A percentile compares a stretch with the other conserved stretches of the same genome.
These are phyloP conservation scores for Mortierella sp. DNA, from an alignment of 371 early-diverging fungal genomes.

Conservation along the genomic window DNA sequence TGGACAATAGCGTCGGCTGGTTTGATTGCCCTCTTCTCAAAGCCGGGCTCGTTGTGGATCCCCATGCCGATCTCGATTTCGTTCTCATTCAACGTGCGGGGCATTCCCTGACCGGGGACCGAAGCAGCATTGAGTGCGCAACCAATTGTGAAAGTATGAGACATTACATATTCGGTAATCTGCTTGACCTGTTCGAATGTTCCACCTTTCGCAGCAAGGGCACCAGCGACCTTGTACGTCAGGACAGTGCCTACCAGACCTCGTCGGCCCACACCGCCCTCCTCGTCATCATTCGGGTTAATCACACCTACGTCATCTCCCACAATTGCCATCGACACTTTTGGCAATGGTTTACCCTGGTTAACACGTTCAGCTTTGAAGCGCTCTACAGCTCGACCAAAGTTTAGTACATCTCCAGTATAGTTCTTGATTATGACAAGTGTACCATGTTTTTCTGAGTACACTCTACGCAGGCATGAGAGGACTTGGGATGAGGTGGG, in stretches of 20 bases:
- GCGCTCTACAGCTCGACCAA: conserved; percentile 85
- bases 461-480: conserved; percentile 73
- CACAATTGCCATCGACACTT: conserved; percentile 80
- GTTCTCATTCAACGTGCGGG: conserved; percentile 59
- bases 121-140: conserved; percentile 81
- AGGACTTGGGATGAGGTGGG: conserved; percentile 82
- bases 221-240: conserved; percentile 85
- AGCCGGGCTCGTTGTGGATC: conserved; percentile 80
- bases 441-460: conserved; percentile 73
- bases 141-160: conserved; percentile 80
- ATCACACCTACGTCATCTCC: conserved; percentile 86
- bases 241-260: conserved; percentile 85
- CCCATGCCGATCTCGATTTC: conserved; percentile 85
- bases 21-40: conserved; percentile 61
- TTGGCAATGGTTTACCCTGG: conserved; percentile 46
- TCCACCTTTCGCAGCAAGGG: conserved; percentile 72
- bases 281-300: conserved; percentile 56
- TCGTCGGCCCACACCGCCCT: conserved; percentile 80
- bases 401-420: conserved; percentile 85
- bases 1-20: conserved; percentile 66
- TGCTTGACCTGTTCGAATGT: conserved; percentile 68
- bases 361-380: conserved; percentile 75
- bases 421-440: conserved; percentile 88
- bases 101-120: conserved; percentile 74
- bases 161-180: conserved; percentile 64